A percentile compares a stretch with the other conserved stretches of the same genome.
Conservation (phyloP, 2,329 filamentous ascomycete species). For the Exophiala sp. region DNA sequence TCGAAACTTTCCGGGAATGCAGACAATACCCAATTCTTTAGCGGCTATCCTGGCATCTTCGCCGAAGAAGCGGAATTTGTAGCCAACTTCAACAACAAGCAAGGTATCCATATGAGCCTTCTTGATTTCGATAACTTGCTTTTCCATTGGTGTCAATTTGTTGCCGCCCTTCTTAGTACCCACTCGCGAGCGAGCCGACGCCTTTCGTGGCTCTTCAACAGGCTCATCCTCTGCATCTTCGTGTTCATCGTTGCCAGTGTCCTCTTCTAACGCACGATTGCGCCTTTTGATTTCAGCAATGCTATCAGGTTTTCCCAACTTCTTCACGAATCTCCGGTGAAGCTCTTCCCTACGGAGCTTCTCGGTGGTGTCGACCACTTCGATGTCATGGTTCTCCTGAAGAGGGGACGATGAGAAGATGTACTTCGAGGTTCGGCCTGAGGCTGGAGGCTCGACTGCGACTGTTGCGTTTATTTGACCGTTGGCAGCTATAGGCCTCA, state of each 20-base stretch:
- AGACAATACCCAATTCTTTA: slow-evolving; percentile 89
- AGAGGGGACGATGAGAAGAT: slow-evolving; percentile 54
- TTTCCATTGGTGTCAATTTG: slow-evolving; percentile 92
- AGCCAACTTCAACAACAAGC: slow-evolving; percentile 90
- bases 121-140: slow-evolving; percentile 92
- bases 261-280: slow-evolving; percentile 54
- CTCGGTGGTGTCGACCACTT: slow-evolving; percentile 43
- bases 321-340: slow-evolving; percentile 83
- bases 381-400: slow-evolving; percentile 37
- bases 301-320: slow-evolving; percentile 81
- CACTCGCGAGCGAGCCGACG: slow-evolving; percentile 46
- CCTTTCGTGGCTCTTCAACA: slow-evolving; percentile 48
- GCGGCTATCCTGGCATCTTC: slow-evolving; percentile 88
- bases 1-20: slow-evolving; percentile 90
- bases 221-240: slow-evolving; percentile 60
- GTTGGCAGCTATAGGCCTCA: slow-evolving; percentile 16
- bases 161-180: slow-evolving; percentile 66
- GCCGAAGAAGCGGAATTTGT: slow-evolving; percentile 96
- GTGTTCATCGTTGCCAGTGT: slow-evolving; percentile 50
- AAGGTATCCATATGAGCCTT: slow-evolving; percentile 83
- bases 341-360: slow-evolving; percentile 64
- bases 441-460: slow-evolving; percentile 26
- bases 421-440: slow-evolving; percentile 55
- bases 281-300: slow-evolving; percentile 64
- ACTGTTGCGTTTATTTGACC: slow-evolving; percentile 10